Conservation (phyloP, 2,329 filamentous ascomycete species). For the Pseudogymnoascus verrucosus region DNA sequence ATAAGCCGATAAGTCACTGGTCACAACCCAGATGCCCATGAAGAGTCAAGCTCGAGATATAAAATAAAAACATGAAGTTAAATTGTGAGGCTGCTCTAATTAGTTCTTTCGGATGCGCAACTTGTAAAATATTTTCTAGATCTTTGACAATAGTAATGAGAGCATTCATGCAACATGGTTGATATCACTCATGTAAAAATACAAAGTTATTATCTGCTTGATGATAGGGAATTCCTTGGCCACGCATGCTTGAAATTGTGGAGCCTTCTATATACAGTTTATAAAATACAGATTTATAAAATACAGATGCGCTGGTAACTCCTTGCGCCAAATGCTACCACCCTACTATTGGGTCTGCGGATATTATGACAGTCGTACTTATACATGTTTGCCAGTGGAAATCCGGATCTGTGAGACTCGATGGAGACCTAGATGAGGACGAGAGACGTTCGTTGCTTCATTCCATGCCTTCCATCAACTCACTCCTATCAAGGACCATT, state of each 20-base stretch:
- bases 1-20: not conserved
- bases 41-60: not conserved
- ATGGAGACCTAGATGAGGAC: not conserved
- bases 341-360: not conserved
- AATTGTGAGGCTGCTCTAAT: not conserved
- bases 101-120: not conserved
- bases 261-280: not conserved
- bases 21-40: not conserved
- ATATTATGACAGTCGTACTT: conserved; percentile 2
- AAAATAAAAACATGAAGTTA: not conserved
- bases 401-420: not conserved
- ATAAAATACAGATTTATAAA: not conserved
- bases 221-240: not conserved
- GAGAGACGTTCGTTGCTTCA: conserved; percentile 26
- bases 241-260: not conserved
- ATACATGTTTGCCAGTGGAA: not conserved
- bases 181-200: not conserved
- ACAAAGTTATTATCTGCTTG: not conserved
- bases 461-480: conserved; percentile 90
- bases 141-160: not conserved
- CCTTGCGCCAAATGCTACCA: not conserved
- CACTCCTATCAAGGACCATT: conserved; percentile 84
- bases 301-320: not conserved
- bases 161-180: not conserved
- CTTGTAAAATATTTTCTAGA: not conserved